These are phyloP conservation scores for Kazachstania sp. DNA, from an alignment of 1,139 yeast genomes.

Conservation along the genomic window DNA sequence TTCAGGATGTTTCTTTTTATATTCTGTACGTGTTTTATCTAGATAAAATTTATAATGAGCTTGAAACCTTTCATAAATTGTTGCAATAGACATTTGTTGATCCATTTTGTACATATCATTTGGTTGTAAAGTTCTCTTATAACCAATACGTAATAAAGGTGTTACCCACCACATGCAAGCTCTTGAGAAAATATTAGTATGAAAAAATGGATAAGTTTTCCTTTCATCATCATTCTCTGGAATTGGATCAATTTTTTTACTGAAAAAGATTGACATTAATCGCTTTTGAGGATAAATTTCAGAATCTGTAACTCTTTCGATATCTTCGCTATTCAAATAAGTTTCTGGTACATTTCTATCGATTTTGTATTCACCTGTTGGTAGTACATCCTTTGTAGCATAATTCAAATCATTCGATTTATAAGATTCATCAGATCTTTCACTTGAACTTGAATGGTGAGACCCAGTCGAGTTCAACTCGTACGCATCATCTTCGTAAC, in stretches of 20 bases:
- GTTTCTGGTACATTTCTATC: conserved; percentile 26
- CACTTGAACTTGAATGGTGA: background rate
- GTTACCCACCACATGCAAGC: conserved; percentile 51
- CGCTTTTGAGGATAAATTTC: conserved; percentile 33
- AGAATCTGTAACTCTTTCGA: conserved; percentile 29
- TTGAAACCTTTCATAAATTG: conserved; percentile 36
- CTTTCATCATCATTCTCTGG: conserved; percentile 46
- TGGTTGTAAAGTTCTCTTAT: conserved; percentile 55
- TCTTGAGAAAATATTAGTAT: conserved; percentile 32
- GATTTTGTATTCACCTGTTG: conserved; percentile 20
- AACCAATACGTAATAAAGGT: conserved; percentile 55
- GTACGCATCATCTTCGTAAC: background rate
- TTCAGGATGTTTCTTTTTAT: conserved; percentile 26
- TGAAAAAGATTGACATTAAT: conserved; percentile 34
- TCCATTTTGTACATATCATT: conserved; percentile 53
- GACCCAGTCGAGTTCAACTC: background rate
- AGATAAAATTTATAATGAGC: conserved; percentile 34
- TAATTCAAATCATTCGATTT: background rate
- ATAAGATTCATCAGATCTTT: background rate
- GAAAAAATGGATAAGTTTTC: conserved; percentile 35
- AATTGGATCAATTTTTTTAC: conserved; percentile 43
- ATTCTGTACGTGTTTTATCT: conserved; percentile 28
- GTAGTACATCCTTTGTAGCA: background rate
- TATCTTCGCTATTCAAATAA: conserved; percentile 25
- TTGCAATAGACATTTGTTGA: conserved; percentile 45